Conservation (phyloP, 2,329 filamentous ascomycete species). For the Fonsecaea erecta region DNA sequence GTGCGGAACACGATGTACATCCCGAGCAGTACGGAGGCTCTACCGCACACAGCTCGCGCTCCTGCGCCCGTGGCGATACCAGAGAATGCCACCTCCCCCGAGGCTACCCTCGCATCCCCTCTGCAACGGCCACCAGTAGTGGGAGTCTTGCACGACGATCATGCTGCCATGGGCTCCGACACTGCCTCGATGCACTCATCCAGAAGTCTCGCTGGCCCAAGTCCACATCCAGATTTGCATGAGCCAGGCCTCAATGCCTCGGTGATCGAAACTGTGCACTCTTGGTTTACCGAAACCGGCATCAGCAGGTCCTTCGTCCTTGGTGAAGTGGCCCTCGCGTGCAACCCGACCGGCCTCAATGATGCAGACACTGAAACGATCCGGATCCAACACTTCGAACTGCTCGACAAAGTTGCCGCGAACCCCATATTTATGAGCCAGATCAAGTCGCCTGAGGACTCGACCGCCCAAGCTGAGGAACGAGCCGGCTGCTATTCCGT, state of each 20-base stretch:
- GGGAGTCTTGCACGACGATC: slow-evolving; percentile 64
- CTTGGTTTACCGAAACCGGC: slow-evolving; percentile 75
- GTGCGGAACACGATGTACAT: slow-evolving; percentile 89
- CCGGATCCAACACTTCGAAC: slow-evolving; percentile 82
- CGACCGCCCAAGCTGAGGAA: slow-evolving; percentile 41
- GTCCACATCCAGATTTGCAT: slow-evolving; percentile 80
- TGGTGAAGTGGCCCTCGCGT: slow-evolving; percentile 87
- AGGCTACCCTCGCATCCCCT: slow-evolving; percentile 33
- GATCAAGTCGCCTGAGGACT: slow-evolving; percentile 18
- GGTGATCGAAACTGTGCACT: slow-evolving; percentile 88
- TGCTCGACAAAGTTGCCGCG: slow-evolving; percentile 89
- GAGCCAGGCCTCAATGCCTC: slow-evolving; percentile 83
- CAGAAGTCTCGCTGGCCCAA: slow-evolving; percentile 69
- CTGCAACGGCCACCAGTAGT: slow-evolving; percentile 45
- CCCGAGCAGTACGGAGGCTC: slow-evolving; percentile 51
- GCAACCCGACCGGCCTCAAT: slow-evolving; percentile 62
- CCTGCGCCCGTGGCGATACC: slow-evolving; percentile 35
- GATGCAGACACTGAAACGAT: slow-evolving; percentile 65
- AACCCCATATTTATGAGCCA: slow-evolving; percentile 84
- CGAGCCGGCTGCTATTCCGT: slow-evolving; percentile 80
- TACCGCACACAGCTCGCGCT: slow-evolving; percentile 32
- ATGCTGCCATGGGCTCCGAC: slow-evolving; percentile 69
- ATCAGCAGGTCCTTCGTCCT: slow-evolving; percentile 74
- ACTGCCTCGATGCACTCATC: slow-evolving; percentile 90
- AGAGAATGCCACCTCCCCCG: slow-evolving; percentile 44